Conservation (phyloP, 1,284 basidiomycete species). For the Inonotus hispidus region DNA sequence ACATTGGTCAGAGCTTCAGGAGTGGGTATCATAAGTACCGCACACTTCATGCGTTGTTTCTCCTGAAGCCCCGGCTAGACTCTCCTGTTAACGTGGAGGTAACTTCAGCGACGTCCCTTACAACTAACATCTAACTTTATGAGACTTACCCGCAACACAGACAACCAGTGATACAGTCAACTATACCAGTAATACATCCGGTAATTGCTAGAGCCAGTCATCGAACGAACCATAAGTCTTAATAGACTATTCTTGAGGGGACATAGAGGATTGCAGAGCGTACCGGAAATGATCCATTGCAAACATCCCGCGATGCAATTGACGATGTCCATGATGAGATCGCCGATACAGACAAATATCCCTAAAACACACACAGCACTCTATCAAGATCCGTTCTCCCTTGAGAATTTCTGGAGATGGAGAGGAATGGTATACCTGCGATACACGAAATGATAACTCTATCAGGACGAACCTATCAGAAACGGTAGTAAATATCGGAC, state of each 20-base stretch:
- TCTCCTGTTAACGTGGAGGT: neutral
- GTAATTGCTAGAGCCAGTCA: slow-evolving; percentile 15
- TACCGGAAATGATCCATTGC: slow-evolving; percentile 20
- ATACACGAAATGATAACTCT: slow-evolving; percentile 15
- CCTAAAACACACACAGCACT: slow-evolving; percentile 11
- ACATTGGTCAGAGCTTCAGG: slow-evolving; percentile 5
- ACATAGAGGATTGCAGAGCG: too few relatives aligned
- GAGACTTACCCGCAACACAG: slow-evolving; percentile 21
- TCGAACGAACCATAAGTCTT: neutral
- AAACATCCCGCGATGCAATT: slow-evolving; percentile 19
- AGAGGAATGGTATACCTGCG: neutral
- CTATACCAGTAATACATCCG: slow-evolving; percentile 17
- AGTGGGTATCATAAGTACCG: neutral
- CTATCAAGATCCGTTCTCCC: too few relatives aligned
- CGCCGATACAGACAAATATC: slow-evolving; percentile 21
- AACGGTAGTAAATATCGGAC: neutral
- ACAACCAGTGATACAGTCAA: slow-evolving; percentile 20
- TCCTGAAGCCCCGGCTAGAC: slow-evolving; percentile 16
- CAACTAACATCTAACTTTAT: neutral
- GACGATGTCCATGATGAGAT: slow-evolving; percentile 18
- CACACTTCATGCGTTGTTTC: neutral
- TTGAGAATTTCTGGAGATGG: neutral
- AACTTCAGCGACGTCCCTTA: neutral
- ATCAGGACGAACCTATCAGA: neutral
- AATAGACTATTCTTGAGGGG: too few relatives aligned